Percentiles rank a stretch among this genome's conserved stretches.
These are phyloP conservation scores for Blastobotrys robertii DNA, from an alignment of 805 yeast species.

Conservation along the genomic window DNA sequence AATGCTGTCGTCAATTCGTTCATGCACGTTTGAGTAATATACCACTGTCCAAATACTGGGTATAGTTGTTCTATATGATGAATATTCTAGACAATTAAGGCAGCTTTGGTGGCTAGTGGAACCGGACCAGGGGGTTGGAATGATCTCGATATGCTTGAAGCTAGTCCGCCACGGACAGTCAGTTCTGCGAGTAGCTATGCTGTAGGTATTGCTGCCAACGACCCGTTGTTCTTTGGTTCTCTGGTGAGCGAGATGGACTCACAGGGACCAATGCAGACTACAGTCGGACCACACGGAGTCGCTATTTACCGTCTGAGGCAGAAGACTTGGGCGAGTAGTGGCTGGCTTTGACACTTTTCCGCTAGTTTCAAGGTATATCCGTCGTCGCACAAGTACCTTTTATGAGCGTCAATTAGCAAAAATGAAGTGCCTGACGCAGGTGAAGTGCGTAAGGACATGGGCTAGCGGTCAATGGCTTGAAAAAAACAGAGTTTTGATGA, in stretches of 20 bases:
- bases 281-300: background rate
- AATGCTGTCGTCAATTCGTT: conserved; percentile 20
- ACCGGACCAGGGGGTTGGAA: conserved; percentile 20
- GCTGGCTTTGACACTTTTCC: too few species aligned
- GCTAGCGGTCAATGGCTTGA: too few species aligned
- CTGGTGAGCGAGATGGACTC: background rate
- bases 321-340: too few species aligned
- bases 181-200: background rate
- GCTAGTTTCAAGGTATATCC: too few species aligned
- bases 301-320: background rate
- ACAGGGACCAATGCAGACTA: background rate
- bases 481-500: too few species aligned
- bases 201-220: background rate
- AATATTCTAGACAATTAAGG: conserved; percentile 19
- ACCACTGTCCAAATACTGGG: conserved; percentile 22
- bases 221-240: background rate
- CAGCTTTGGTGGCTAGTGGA: conserved; percentile 16
- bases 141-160: conserved; percentile 24
- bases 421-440: too few species aligned
- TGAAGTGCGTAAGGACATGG: too few species aligned
- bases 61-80: conserved; percentile 20
- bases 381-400: too few species aligned
- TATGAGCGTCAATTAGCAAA: too few species aligned
- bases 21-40: conserved; percentile 22
- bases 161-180: too few species aligned